Evolutionary conservation across 2,329 filamentous ascomycete species (phyloP).

Genomic region (Arthrobotrys musiformis): DNA sequence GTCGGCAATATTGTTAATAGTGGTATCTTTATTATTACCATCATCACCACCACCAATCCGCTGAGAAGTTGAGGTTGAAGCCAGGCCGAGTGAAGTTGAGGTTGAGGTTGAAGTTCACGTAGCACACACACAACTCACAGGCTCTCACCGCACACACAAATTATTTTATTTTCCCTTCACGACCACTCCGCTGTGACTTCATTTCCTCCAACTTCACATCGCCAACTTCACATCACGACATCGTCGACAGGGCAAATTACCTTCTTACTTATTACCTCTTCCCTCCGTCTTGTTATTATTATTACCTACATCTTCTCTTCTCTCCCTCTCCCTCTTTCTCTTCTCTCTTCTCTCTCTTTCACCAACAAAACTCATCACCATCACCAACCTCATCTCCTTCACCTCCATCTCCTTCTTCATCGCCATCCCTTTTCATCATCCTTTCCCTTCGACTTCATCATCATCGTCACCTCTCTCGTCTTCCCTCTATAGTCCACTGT

Average conservation of each 20-base stretch:
- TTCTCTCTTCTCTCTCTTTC: neutral
- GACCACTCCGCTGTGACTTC: no score
- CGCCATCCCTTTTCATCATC: neutral
- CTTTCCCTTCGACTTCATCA: slow-evolving; percentile 37
- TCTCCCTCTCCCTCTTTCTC: neutral
- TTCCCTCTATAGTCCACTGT: slow-evolving; percentile 15
- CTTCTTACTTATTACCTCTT: neutral
- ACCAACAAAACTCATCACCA: neutral
- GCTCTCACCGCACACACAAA: slow-evolving; percentile 12
- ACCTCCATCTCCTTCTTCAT: neutral
- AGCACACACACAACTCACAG: slow-evolving; percentile 26
- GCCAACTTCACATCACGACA: neutral
- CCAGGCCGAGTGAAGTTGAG: no score
- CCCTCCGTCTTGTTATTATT: slow-evolving; percentile 10
- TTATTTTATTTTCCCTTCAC: neutral
- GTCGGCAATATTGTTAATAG: neutral
- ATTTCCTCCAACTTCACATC: neutral
- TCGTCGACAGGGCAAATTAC: neutral
- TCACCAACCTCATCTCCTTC: neutral
- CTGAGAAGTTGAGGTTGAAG: neutral
- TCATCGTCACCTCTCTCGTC: neutral
- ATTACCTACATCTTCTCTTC: no score
- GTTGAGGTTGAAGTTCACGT: neutral
- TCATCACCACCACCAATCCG: neutral
- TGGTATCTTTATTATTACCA: no score